Base-by-base conservation (phyloP, 1,139 yeast species). In the Magnusiomyces suaveolens region DNA sequence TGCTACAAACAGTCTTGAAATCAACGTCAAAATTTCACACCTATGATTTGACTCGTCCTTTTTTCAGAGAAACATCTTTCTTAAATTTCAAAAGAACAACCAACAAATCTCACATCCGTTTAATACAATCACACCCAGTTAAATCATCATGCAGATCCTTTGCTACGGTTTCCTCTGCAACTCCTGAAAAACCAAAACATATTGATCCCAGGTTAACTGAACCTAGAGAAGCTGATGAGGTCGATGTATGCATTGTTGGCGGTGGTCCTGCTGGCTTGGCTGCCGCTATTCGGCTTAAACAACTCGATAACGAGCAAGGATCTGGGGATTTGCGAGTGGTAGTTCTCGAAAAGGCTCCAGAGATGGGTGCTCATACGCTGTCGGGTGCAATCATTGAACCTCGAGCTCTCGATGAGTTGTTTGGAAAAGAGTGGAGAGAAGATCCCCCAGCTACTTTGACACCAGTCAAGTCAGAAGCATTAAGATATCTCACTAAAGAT, bases 221-320 rank as follows among this genome's bases (percentile, higher is more conserved):
- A 59, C 89, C 84, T 59, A 75, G 97, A 57, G 95, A 86, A 10
- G 79, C 77, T 6, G 97, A 92, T 63, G 78, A 79, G 41, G 96
- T 88, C 18, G 98, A 92, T 68, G 95, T 92, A 21, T 87, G 95
- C 64, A 88, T 92, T 51, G 96, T 92, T 1, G 98, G 98, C 43
- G 98, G 95, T 46, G 98, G 98, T 0, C 97, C 97, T 2, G 95
- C 97, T 1, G 98, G 98, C 12, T 75, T 92, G 54, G 92, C 96
- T 1, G 84, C 98, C 1, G 98, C 97, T 16, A 92, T 92, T 60
- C 79, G 80, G 60, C 73, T 89, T 62, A 92, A 92, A 67, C 96
- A 88, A 65, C 72, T 90, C 49, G 97, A 92, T 65, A 73, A 75
- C 52, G 85, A 82, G 61, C 69, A 77, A 18, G 92, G 87, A 1